Percentiles rank a stretch among this genome's conserved stretches.
These are phyloP conservation scores for Mucor mucedo DNA, from an alignment of 371 early-diverging fungal genomes.

Conservation along the genomic window DNA sequence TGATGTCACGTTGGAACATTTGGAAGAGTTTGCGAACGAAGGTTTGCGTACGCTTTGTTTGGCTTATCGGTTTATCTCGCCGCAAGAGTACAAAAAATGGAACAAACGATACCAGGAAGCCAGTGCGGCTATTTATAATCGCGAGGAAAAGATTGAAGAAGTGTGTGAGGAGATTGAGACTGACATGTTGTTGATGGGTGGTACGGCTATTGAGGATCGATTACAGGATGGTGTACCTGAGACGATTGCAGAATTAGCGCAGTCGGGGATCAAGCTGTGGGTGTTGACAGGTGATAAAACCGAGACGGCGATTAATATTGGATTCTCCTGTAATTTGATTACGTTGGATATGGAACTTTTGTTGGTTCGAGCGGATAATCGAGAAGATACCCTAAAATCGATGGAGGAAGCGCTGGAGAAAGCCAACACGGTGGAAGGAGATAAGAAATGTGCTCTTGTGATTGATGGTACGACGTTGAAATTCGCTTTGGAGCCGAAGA, in stretches of 20 bases:
- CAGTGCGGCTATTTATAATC: conserved; percentile 75
- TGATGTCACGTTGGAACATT: conserved; percentile 63
- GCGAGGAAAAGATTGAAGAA: conserved; percentile 80
- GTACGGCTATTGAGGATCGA: conserved; percentile 93
- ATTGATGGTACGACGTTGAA: conserved; percentile 91
- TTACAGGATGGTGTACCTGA: conserved; percentile 95
- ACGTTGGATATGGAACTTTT: conserved; percentile 67
- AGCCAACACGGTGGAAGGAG: conserved; percentile 10
- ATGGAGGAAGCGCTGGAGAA: conserved; percentile 37
- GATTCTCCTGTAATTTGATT: conserved; percentile 83
- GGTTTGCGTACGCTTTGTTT: conserved; percentile 92
- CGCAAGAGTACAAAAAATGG: conserved; percentile 83
- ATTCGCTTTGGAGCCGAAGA: conserved; percentile 70
- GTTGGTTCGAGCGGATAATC: conserved; percentile 66
- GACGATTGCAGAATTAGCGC: conserved; percentile 84
- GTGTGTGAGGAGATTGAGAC: conserved; percentile 83
- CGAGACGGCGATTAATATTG: conserved; percentile 98
- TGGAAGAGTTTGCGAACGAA: conserved; percentile 90
- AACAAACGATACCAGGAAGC: conserved; percentile 77
- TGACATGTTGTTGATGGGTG: conserved; percentile 75
- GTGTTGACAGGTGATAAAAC: conserved; percentile 99
- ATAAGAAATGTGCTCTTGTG: conserved; percentile 67
- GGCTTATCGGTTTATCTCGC: conserved; percentile 76
- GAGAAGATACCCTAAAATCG: conserved; percentile 61
- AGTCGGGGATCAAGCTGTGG: conserved; percentile 95